phyloP scores from a whole-genome alignment of 352 stramenopile species.

The Globisporangium ultimum region DNA sequence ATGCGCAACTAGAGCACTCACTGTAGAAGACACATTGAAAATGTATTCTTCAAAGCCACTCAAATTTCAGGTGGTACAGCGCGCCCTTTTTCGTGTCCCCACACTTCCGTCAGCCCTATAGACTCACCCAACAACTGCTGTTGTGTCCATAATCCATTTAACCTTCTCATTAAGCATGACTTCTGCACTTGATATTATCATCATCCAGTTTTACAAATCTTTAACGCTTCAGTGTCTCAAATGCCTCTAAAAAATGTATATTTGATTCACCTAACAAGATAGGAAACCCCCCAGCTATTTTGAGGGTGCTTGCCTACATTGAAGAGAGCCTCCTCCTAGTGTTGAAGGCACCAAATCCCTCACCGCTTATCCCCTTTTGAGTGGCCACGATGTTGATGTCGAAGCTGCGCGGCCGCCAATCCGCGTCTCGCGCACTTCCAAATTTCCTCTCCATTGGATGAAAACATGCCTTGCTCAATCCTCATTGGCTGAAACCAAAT shows the following conservation, averaged over 20 bases:
- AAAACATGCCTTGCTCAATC: not conserved
- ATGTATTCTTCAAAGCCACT: not conserved
- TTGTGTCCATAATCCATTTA: no score
- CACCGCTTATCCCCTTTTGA: no score
- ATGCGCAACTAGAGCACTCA: not conserved
- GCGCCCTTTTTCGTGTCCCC: not conserved
- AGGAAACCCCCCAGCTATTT: no score
- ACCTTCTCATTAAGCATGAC: no score
- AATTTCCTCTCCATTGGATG: not conserved
- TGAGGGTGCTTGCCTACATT: not conserved
- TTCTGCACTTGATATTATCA: no score
- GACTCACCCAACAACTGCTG: not conserved
- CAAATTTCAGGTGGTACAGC: not conserved
- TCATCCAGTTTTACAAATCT: no score
- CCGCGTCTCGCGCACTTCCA: not conserved
- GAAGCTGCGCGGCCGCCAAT: constrained; percentile 4
- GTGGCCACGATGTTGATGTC: constrained; percentile 4
- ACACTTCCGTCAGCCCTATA: not conserved
- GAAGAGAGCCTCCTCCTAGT: no score
- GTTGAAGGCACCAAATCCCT: no score
- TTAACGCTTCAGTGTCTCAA: no score
- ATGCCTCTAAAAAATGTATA: no score
- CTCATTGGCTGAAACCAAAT: constrained; percentile 2
- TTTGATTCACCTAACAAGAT: no score
- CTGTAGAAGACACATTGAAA: not conserved